phyloP scores from a whole-genome alignment of 2,329 filamentous ascomycete genomes.

The Fusarium irregulare region DNA sequence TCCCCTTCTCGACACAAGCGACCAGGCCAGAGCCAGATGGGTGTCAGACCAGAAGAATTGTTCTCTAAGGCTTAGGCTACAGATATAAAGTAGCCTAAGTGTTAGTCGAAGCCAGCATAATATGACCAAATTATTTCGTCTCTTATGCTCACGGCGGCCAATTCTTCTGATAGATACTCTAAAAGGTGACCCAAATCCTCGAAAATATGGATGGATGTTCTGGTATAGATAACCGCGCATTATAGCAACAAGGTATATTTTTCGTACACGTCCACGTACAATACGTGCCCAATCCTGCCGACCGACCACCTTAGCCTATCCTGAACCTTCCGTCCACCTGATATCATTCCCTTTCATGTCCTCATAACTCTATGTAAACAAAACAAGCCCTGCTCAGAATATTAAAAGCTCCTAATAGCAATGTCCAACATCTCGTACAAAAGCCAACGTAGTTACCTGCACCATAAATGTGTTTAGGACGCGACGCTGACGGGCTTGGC shows the following conservation, averaged over 20 bases:
- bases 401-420: constrained; percentile 35
- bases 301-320: constrained; percentile 27
- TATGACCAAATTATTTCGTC: background rate
- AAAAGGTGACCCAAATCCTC: background rate
- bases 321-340: constrained; percentile 26
- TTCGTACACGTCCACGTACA: background rate
- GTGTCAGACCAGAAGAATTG: background rate
- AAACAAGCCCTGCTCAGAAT: constrained; percentile 33
- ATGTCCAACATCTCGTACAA: constrained; percentile 35
- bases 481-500: constrained; percentile 52
- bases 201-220: background rate
- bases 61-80: background rate
- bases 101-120: background rate
- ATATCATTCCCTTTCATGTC: constrained; percentile 49
- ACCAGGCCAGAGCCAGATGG: background rate
- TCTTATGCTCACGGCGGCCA: background rate
- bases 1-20: background rate
- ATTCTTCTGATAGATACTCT: background rate
- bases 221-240: constrained; percentile 25
- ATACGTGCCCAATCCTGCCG: constrained; percentile 16
- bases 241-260: constrained; percentile 19
- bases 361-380: constrained; percentile 48
- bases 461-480: constrained; percentile 42
- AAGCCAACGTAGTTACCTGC: constrained; percentile 16
- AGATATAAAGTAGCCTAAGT: background rate